phyloP scores from a whole-genome alignment of 164 flowering plant species.

The Vitis rotundifolia region DNA sequence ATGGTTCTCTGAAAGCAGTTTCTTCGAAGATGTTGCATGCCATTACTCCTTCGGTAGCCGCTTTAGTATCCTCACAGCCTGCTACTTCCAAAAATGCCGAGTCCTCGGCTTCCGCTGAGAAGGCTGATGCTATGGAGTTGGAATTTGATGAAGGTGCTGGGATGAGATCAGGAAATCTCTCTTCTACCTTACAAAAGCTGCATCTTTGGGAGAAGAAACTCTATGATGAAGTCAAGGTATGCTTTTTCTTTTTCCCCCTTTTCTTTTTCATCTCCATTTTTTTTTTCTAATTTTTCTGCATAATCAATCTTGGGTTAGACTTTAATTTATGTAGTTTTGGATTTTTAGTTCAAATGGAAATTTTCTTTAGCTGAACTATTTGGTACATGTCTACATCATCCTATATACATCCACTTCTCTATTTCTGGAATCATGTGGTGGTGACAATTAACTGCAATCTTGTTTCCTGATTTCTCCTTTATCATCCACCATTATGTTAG shows the following conservation, averaged over 20 bases:
- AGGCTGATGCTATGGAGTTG: slow-evolving; percentile 28
- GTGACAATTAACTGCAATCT: too few relatives aligned
- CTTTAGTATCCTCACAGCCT: slow-evolving; percentile 49
- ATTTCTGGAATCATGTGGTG: too few relatives aligned
- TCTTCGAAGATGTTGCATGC: slow-evolving; percentile 82
- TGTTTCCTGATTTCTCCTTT: too few relatives aligned
- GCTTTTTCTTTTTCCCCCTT: slow-evolving; percentile 6
- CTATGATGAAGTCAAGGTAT: slow-evolving; percentile 92
- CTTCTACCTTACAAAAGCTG: slow-evolving; percentile 78
- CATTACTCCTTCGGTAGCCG: slow-evolving; percentile 58
- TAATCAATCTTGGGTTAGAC: neutral
- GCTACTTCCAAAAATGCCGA: slow-evolving; percentile 53
- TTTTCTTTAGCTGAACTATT: neutral
- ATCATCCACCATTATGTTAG: too few relatives aligned
- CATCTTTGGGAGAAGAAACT: slow-evolving; percentile 97
- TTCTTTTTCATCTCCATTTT: neutral
- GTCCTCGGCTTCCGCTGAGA: slow-evolving; percentile 38
- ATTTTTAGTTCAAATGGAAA: neutral
- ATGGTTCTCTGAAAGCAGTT: slow-evolving; percentile 31
- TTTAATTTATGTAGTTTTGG: neutral
- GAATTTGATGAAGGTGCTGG: slow-evolving; percentile 51
- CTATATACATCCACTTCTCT: too few relatives aligned
- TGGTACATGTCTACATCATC: too few relatives aligned
- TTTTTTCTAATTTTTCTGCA: too few relatives aligned
- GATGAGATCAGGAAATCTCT: slow-evolving; percentile 52